Base-by-base conservation (phyloP, 2,329 filamentous ascomycete species). In the Didymella pomorum region DNA sequence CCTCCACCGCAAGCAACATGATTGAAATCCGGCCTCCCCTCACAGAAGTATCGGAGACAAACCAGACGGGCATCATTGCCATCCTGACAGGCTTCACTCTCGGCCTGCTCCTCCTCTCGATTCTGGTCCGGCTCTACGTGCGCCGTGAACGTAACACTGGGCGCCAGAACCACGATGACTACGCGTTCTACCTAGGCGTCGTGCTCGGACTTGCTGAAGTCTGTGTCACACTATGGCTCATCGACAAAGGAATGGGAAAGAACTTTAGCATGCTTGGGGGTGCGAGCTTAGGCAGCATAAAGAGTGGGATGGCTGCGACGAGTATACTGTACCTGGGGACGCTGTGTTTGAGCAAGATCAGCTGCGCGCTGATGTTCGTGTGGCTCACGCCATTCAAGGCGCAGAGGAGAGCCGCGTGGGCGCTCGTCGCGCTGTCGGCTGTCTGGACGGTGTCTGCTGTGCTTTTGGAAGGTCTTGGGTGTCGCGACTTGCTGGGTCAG, bases 41-140 rank as follows among this genome's bases (percentile, higher is more conserved):
- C 47, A 60, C 52, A 25, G n/a, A 14, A 35, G 25, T 20, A 3
- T 49, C 45, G 12, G 29, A 31, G 2, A 42, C 41, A 12, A 21
- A 66, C 41, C 62, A 64, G 31, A 56, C 39, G 2, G 64, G 62
- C 21, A 28, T 62, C 2, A 60, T 67, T 12, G 64, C 64, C 2
- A 65, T 67, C 26, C 42, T 65, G 1, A 37, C 62, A 1, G 64
- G 46, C 5, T 64, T 67, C 41, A 42, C 60, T 1, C 29, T 65
- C 3, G 52, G 60, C 4, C 28, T 67, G 18, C 26, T 62, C 5
- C 42, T 67, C 25, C 46, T 65, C 16, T 51, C 46, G 29, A 29
- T 50, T 11, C 26, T n/a, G 1, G 52, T 63, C 11, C 54, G 60
- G n/a, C 2, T 63, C 3, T 63, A 58, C 35, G 53, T 44, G 1